Evolutionary conservation across 495 filamentous ascomycete genomes (phyloP), one percentile per base, ranked within the genome.

Genomic region (Aspergillus indologenus): DNA sequence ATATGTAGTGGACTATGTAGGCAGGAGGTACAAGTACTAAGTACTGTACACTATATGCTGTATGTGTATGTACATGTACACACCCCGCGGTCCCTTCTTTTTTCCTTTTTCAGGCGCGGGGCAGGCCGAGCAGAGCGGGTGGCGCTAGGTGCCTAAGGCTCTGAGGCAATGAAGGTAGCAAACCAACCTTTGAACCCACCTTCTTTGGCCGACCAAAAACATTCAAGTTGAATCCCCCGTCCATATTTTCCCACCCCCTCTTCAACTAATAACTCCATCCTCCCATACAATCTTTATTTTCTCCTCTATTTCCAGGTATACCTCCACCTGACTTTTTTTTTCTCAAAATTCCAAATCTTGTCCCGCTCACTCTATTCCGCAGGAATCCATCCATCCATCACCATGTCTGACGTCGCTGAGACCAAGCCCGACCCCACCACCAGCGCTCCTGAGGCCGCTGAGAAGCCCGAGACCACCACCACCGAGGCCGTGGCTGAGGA

Each of bases 361-460:
- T 40, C 60, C 20, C 34, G 34, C 34, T 40, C 34, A 40, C 34
- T 54, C 46, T 15, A 46, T 22, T 20, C n/a, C 14, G 45, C 22
- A 60, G 58, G 57, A 51, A 17, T 48, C 11, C 45, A 48, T 29
- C 11, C 54, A 45, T 45, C 63, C 73, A 70, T 54, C 62, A 70
- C 53, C 62, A 80, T 80, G 77, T 77, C 77, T 74, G 77, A 77
- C 71, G 68, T 70, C 59, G 64, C 75, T 61, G 77, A 77, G 62
- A 74, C 73, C 62, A 78, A 78, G 70, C 74, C 76, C 61, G 75
- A 82, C 73, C 72, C 75, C 71, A 70, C 78, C 74, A 74, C 74
- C 60, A 64, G 65, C 61, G 71, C 69, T 69, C 69, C 70, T 71
- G 76, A 75, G 68, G 73, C 61, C 40, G 60, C 60, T 48, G 60